Base-by-base conservation (phyloP, 495 filamentous ascomycete species). In the Penicillium coffeae region DNA sequence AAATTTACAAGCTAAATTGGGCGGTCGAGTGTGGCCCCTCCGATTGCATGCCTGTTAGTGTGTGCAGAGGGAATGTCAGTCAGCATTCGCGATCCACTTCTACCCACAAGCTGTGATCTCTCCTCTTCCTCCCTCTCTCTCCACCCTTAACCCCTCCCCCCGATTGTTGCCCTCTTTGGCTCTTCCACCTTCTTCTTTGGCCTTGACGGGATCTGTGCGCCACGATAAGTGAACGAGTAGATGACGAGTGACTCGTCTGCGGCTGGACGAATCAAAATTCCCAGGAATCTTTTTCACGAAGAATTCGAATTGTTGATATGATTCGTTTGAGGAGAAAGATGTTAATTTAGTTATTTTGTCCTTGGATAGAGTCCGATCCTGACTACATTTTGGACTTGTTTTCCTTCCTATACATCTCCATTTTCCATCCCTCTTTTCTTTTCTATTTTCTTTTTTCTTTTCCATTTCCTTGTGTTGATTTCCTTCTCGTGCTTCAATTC, bases 251-350 rank as follows among this genome's bases (percentile, higher is more conserved):
- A 30, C 25, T 30, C 10, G 25, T 30, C 25, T n/a, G n/a, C n/a
- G n/a, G n/a, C n/a, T n/a, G n/a, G n/a, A n/a, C n/a, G n/a, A n/a
- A n/a, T n/a, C n/a, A n/a, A n/a, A 30, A 10, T 4, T 10, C 25
- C 5, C 25, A 4, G 25, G 25, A 10, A 5, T 30, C 25, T 30
- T 4, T 30, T 30, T 30, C 25, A 4, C 10, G 25, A 10, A 30
- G 5, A 4, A 30, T 30, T 30, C 25, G 5, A 30, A 30, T 21
- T 10, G 48, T 45, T 48, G 45, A 54, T 45, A 54, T 54, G 51
- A 54, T 54, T 53, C 51, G 27, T 16, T 40, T 40, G 40, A 27
- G 21, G 34, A 40, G 22, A 45, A 54, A 42, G 38, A 48, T 48
- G 40, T 45, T 45, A 21, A 13, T 9, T 38, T 47, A 38, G 21